A percentile compares a stretch with the other conserved stretches of the same genome.
These are phyloP conservation scores for Capronia epimyces DNA, from an alignment of 2,329 filamentous ascomycete genomes.

Conservation along the genomic window DNA sequence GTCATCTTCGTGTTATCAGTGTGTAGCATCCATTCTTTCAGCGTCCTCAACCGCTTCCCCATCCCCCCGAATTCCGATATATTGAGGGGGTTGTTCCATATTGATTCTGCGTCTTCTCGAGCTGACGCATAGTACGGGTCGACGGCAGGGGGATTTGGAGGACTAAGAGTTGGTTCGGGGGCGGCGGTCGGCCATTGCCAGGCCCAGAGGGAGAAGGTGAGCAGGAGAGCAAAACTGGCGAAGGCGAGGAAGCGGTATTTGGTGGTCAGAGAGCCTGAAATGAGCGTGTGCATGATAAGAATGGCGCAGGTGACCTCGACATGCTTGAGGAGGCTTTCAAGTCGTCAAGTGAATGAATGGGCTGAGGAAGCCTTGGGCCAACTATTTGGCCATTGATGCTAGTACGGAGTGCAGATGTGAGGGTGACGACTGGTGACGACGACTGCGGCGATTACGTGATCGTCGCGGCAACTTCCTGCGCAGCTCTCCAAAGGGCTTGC, in stretches of 20 bases:
- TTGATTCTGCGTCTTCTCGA: not conserved
- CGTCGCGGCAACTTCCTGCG: too few species aligned
- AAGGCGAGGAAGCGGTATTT: slow-evolving; percentile 1
- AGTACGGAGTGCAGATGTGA: too few species aligned
- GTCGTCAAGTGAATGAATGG: too few species aligned
- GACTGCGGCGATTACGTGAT: too few species aligned
- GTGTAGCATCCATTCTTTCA: slow-evolving; percentile 7
- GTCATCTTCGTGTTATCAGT: not conserved
- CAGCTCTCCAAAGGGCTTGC: too few species aligned
- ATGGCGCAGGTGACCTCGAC: not conserved
- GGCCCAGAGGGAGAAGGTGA: slow-evolving; percentile 4
- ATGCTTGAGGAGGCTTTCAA: not conserved
- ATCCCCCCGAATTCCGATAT: slow-evolving; percentile 9
- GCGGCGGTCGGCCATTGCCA: not conserved
- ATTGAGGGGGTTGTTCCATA: slow-evolving; percentile 3
- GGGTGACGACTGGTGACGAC: too few species aligned
- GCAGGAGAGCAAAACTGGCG: not conserved
- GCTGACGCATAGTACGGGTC: slow-evolving; percentile 6
- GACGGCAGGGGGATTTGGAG: not conserved
- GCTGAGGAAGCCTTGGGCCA: too few species aligned
- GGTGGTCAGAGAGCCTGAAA: not conserved
- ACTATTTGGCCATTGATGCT: too few species aligned
- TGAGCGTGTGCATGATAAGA: not conserved
- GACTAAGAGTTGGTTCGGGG: not conserved
- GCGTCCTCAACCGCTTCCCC: slow-evolving; percentile 3